phyloP scores from a whole-genome alignment of 2,329 filamentous ascomycete genomes.

The Aspergillus sp. region DNA sequence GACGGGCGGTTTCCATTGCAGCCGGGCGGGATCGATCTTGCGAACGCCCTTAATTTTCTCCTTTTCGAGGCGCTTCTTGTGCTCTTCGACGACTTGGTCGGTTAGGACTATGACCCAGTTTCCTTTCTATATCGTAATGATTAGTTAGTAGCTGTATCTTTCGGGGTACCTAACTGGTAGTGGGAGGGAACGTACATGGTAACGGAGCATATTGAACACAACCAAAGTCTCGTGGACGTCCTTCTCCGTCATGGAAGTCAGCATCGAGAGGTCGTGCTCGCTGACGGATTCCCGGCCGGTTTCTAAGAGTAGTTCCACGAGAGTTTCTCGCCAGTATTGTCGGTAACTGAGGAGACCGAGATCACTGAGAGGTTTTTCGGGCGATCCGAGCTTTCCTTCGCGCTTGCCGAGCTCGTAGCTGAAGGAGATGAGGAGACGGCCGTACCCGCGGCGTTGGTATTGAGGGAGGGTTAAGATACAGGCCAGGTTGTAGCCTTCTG shows the following conservation, averaged over 20 bases:
- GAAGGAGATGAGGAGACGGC: constrained; percentile 91
- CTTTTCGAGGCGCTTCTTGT: constrained; percentile 73
- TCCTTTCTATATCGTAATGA: constrained; percentile 61
- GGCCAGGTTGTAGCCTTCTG: constrained; percentile 95
- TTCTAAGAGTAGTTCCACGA: constrained; percentile 81
- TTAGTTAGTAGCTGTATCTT: constrained; percentile 18
- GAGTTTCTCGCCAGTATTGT: constrained; percentile 96
- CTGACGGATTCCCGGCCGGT: constrained; percentile 67
- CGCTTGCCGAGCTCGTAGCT: constrained; percentile 96
- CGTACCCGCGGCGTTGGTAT: constrained; percentile 93
- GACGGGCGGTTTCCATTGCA: constrained; percentile 95
- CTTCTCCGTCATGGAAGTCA: constrained; percentile 92
- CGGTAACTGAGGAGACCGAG: constrained; percentile 89
- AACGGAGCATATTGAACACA: constrained; percentile 90
- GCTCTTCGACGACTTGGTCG: constrained; percentile 71
- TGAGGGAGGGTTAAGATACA: constrained; percentile 97
- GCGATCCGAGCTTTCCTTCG: constrained; percentile 91
- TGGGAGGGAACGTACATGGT: constrained; percentile 60
- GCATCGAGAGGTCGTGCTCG: constrained; percentile 77
- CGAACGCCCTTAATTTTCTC: constrained; percentile 74
- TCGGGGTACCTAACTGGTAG: not conserved
- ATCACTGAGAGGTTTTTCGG: constrained; percentile 95
- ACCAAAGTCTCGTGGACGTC: constrained; percentile 95
- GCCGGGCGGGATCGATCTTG: constrained; percentile 71
- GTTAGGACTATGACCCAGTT: constrained; percentile 95